phyloP scores from a whole-genome alignment of 2,329 filamentous ascomycete genomes.

The Didymella exigua region DNA sequence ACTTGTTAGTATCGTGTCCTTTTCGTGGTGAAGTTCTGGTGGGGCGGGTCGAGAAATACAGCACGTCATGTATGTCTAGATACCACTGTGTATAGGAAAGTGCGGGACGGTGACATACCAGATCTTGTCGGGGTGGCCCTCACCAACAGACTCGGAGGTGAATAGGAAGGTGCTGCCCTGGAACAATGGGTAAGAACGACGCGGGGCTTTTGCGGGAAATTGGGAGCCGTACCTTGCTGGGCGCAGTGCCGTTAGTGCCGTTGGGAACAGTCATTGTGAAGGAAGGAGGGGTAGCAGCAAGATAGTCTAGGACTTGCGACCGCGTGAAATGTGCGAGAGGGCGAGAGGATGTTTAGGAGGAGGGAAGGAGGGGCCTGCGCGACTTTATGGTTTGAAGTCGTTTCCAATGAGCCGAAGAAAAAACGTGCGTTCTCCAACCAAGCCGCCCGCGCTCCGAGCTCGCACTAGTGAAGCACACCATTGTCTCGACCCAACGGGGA shows the following conservation, averaged over 20 bases:
- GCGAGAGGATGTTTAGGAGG: conserved; percentile 26
- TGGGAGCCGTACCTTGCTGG: conserved; percentile 33
- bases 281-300: conserved; percentile 17
- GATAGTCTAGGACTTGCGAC: conserved; percentile 50
- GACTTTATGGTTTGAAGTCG: conserved; percentile 32
- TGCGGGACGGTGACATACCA: conserved; percentile 56
- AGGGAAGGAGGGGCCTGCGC: conserved; percentile 35
- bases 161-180: conserved; percentile 52
- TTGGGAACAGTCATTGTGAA: conserved; percentile 36
- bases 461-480: conserved; percentile 14
- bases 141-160: conserved; percentile 59
- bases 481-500: conserved; percentile 19
- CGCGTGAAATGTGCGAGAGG: conserved; percentile 34
- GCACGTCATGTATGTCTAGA: conserved; percentile 12
- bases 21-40: conserved; percentile 6
- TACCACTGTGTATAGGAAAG: neutral
- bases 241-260: conserved; percentile 26
- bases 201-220: conserved; percentile 15
- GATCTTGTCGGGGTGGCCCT: conserved; percentile 88
- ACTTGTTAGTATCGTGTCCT: conserved; percentile 28
- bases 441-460: conserved; percentile 10
- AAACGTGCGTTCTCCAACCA: conserved; percentile 30
- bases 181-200: conserved; percentile 22
- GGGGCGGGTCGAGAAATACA: neutral
- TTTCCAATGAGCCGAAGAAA: conserved; percentile 37